These are phyloP conservation scores for Metroxylon sagu DNA, from an alignment of 176 grass and related monocot species.

Conservation along the genomic window DNA sequence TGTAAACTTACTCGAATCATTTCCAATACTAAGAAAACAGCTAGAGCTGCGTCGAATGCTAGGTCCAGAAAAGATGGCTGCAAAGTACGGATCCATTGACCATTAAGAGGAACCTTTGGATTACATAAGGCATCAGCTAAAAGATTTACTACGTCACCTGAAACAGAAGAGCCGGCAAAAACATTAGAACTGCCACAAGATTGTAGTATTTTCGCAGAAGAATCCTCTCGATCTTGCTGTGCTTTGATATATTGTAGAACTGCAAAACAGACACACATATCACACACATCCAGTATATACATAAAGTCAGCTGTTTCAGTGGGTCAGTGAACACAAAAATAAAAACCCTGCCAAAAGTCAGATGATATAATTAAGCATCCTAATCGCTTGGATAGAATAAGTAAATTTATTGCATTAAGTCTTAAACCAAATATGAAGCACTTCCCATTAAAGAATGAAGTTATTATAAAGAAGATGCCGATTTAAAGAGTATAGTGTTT, in stretches of 20 bases:
- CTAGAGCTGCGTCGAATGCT: constrained; percentile 90
- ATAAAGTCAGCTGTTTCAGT: constrained; percentile 8
- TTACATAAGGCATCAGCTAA: too few relatives aligned
- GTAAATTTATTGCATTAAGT: too few relatives aligned
- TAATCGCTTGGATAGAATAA: too few relatives aligned
- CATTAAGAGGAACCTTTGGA: too few relatives aligned
- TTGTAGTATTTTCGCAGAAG: constrained; percentile 10
- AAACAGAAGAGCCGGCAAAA: constrained; percentile 89
- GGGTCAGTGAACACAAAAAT: constrained; percentile 19
- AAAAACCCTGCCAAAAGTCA: constrained; percentile 10
- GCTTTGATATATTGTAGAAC: constrained; percentile 19
- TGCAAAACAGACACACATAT: constrained; percentile 9
- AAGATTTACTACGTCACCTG: constrained; percentile 34
- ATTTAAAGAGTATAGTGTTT: too few relatives aligned
- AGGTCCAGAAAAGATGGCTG: constrained; percentile 91
- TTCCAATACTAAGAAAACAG: constrained; percentile 88
- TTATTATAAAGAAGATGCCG: too few relatives aligned
- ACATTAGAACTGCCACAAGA: constrained; percentile 72
- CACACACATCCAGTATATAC: constrained; percentile 13
- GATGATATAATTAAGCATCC: too few relatives aligned
- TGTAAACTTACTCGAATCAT: constrained; percentile 64
- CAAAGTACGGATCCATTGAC: constrained; percentile 24
- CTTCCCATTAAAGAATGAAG: too few relatives aligned
- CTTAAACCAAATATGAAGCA: too few relatives aligned
- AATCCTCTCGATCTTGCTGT: constrained; percentile 21